Percentiles rank a stretch among this genome's conserved stretches.
These are phyloP conservation scores for Penicillium subrubescens DNA, from an alignment of 495 filamentous ascomycete species.

Conservation along the genomic window DNA sequence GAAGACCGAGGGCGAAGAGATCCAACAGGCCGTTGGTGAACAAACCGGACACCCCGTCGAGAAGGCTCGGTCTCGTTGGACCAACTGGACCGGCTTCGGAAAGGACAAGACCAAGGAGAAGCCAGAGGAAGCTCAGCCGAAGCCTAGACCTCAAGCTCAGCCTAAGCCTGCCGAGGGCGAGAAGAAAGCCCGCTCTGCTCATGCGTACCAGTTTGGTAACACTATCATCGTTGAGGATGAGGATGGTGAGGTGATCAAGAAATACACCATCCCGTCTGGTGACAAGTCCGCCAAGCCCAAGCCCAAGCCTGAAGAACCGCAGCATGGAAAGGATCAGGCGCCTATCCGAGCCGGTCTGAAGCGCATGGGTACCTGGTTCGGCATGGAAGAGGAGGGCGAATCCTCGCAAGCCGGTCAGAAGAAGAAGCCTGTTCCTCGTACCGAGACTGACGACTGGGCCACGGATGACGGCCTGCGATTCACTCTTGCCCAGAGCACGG, in stretches of 20 bases:
- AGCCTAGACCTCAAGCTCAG: slow-evolving; percentile 20
- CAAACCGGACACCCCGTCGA: slow-evolving; percentile 34
- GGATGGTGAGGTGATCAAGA: slow-evolving; percentile 96
- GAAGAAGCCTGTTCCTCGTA: slow-evolving; percentile 32
- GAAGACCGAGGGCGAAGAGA: slow-evolving; percentile 48
- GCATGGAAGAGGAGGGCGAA: slow-evolving; percentile 54
- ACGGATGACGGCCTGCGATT: slow-evolving; percentile 86
- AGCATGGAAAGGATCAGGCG: slow-evolving; percentile 30
- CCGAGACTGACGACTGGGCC: slow-evolving; percentile 50
- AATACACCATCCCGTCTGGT: slow-evolving; percentile 77
- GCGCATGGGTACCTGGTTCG: slow-evolving; percentile 66
- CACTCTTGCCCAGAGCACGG: slow-evolving; percentile 60
- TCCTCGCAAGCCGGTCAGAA: slow-evolving; percentile 37
- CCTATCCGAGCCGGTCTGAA: slow-evolving; percentile 52
- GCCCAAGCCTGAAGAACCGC: slow-evolving; percentile 23
- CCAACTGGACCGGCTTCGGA: slow-evolving; percentile 45
- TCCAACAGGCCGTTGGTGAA: slow-evolving; percentile 37
- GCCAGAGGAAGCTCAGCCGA: slow-evolving; percentile 22
- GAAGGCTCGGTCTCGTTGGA: slow-evolving; percentile 39
- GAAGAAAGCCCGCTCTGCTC: slow-evolving; percentile 60
- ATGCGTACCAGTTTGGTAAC: slow-evolving; percentile 93
- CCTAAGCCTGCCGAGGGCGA: slow-evolving; percentile 19
- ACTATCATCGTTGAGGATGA: slow-evolving; percentile 98
- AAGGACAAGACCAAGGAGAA: slow-evolving; percentile 27
- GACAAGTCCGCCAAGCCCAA: slow-evolving; percentile 29